Conservation (phyloP, 208 protist genomes). For the Acanthamoeba royreba region DNA sequence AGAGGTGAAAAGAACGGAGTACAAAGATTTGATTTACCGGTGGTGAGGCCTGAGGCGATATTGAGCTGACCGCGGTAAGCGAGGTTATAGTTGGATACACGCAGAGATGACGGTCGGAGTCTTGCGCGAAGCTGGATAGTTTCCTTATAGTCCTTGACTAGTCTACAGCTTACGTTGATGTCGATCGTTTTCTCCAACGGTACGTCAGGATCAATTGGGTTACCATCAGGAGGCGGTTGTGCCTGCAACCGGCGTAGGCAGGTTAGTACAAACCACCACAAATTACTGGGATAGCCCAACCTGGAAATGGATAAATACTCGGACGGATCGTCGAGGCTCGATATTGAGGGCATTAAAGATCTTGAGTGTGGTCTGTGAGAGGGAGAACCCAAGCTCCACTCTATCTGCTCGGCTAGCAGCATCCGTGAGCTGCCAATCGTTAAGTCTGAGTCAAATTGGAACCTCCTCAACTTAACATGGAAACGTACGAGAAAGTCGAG, state of each 20-base stretch:
- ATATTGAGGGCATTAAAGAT: conserved; percentile 46
- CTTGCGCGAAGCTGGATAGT: conserved; percentile 43
- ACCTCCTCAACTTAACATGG: neutral
- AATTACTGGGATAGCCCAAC: too few relatives aligned
- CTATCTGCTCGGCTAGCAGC: conserved; percentile 20
- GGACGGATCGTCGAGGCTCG: conserved; percentile 40
- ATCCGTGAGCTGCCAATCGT: neutral
- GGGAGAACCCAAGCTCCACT: conserved; percentile 62
- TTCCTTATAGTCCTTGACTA: conserved; percentile 60
- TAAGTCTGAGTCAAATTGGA: neutral
- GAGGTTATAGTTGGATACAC: conserved; percentile 43
- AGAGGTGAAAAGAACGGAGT: neutral
- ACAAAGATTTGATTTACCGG: neutral
- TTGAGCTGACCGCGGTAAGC: conserved; percentile 42
- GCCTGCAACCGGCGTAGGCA: neutral
- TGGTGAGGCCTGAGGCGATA: neutral
- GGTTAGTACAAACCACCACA: neutral
- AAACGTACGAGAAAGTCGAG: conserved; percentile 58
- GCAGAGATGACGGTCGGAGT: conserved; percentile 3
- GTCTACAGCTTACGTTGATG: conserved; percentile 59
- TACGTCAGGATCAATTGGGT: neutral
- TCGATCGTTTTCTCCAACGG: conserved; percentile 37
- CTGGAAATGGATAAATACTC: conserved; percentile 64
- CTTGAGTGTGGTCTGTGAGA: conserved; percentile 48
- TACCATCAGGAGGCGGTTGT: neutral